A percentile compares a stretch with the other conserved stretches of the same genome.
Conservation (phyloP, 306 rosid genomes). For the Prinsepia uniflora region DNA sequence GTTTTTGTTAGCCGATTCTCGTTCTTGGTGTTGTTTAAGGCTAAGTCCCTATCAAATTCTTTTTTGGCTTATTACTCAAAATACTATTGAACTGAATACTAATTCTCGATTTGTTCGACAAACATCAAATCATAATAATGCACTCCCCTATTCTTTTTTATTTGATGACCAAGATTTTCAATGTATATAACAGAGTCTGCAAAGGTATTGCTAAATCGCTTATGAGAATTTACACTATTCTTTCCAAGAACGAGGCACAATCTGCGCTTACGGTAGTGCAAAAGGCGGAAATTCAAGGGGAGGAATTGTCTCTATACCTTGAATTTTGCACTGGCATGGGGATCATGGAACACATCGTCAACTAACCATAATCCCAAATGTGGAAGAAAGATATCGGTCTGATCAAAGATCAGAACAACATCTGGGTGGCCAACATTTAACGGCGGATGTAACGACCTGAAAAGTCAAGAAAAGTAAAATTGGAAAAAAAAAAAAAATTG, state of each 20-base stretch:
- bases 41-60: no score
- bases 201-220: constrained; percentile 44
- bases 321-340: constrained; percentile 59
- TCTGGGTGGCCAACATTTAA: no score
- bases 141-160: no score
- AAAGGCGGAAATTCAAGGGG: constrained; percentile 47
- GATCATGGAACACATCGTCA: constrained; percentile 51
- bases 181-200: constrained; percentile 54
- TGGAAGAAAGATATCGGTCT: background rate
- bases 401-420: no score
- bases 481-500: no score
- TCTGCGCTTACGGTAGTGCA: constrained; percentile 44
- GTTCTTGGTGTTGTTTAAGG: no score
- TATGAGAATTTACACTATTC: constrained; percentile 41
- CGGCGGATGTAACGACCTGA: no score
- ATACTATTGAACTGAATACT: no score
- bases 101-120: no score
- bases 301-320: constrained; percentile 40
- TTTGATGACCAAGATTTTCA: constrained; percentile 67
- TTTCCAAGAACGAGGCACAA: constrained; percentile 45
- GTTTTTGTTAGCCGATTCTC: no score
- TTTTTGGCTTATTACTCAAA: no score
- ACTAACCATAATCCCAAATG: constrained; percentile 17
- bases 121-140: background rate
- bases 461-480: no score